Evolutionary conservation across 352 stramenopile genomes (phyloP), one percentile per base, ranked within the genome.

Genomic region (Globisporangium ultimum): DNA sequence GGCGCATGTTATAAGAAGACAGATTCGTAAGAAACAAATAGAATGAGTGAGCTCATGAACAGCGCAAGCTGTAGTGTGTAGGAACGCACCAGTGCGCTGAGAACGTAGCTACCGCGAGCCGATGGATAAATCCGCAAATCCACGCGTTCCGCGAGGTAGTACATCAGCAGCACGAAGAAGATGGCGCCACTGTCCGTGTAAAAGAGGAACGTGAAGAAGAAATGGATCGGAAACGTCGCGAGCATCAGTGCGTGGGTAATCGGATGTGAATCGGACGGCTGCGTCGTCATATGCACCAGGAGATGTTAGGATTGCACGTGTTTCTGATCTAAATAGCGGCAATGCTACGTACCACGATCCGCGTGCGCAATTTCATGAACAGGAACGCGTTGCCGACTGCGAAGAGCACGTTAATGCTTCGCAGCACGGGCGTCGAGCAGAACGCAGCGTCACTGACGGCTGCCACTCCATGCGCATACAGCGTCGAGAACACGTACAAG

Each of bases 191-290:
- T 67, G 63, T 97, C 91, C 48, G 91, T 97, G 76, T 97, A 97
- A 59, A 90, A 96, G 12, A 97, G 57, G 53, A 95, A 96, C 17
- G 75, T 63, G 58, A 95, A 97, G 67, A 97, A 97, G 55, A 95
- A 88, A 9, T 89, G 68, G 18, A 92, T 64, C 3, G 91, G 89
- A 40, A 97, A 97, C 6, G 75, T 55, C n/a, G 68, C 66, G 54
- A 96, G 64, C 45, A 87, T 78, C 40, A 88, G 45, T 22, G 80
- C 84, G 50, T 97, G 86, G 18, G 89, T 57, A n/a, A 76, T 42
- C 28, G 28, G 28, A 6, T 10, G 28, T 10, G 28, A 36, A 0
- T 36, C 28, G 28, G 28, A 11, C 8, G 28, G 28, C 28, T 36
- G 28, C 28, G 28, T 36, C 28, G 8, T 36, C 28, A 10, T 6